Conservation (phyloP, 2,329 filamentous ascomycete species). For the Penicillium sp. region DNA sequence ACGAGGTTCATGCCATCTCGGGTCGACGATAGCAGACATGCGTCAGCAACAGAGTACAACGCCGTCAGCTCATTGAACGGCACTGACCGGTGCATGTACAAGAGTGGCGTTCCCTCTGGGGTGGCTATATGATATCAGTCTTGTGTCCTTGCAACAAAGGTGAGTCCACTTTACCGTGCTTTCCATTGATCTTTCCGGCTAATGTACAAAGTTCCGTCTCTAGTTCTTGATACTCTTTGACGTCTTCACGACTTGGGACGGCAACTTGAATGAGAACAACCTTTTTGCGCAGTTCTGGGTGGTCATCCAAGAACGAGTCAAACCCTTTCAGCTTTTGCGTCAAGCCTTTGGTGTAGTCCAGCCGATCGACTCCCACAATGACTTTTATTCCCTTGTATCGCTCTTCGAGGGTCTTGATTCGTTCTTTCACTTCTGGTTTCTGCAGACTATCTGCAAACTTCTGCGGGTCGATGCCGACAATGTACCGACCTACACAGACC, state of each 20-base stretch:
- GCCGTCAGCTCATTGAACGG: constrained; percentile 93
- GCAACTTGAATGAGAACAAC: constrained; percentile 92
- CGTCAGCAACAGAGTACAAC: constrained; percentile 84
- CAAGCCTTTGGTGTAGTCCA: constrained; percentile 97
- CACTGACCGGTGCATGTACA: constrained; percentile 92
- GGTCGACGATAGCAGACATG: constrained; percentile 84
- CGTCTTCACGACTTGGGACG: constrained; percentile 79
- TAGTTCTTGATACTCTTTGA: constrained; percentile 94
- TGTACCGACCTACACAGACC: constrained; percentile 84
- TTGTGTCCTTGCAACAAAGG: neutral
- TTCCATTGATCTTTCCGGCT: constrained; percentile 90
- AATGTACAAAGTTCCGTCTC: constrained; percentile 88
- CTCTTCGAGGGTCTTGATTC: constrained; percentile 73
- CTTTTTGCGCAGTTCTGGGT: constrained; percentile 91
- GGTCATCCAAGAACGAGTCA: constrained; percentile 86
- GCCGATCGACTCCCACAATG: constrained; percentile 87
- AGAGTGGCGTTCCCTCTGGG: constrained; percentile 92
- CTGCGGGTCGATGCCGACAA: constrained; percentile 92
- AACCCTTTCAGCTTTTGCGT: constrained; percentile 92
- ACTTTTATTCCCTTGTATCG: constrained; percentile 90
- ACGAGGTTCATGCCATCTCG: constrained; percentile 98
- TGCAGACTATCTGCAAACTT: constrained; percentile 84
- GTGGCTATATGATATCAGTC: constrained; percentile 56
- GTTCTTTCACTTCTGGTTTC: constrained; percentile 74
- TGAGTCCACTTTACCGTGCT: constrained; percentile 63